A percentile compares a stretch with the other conserved stretches of the same genome.
Conservation (phyloP, 2,329 filamentous ascomycete species). For the Aureobasidium sp. region DNA sequence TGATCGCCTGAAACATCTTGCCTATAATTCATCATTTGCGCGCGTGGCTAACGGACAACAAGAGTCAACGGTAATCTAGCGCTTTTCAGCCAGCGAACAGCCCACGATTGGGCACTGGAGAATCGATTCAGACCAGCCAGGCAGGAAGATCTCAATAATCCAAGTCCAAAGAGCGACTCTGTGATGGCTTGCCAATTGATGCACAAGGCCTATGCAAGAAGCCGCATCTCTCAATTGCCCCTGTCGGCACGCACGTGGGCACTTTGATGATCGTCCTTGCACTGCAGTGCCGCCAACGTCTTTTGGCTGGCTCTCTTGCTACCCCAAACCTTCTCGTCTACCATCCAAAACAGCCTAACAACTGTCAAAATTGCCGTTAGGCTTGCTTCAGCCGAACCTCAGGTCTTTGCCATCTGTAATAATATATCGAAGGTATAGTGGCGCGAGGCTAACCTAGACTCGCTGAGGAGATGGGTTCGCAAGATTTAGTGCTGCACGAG, state of each 20-base stretch:
- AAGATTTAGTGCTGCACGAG: no score
- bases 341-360: not conserved
- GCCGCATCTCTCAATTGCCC: not conserved
- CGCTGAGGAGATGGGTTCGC: no score
- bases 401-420: not conserved
- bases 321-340: not conserved
- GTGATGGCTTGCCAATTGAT: not conserved
- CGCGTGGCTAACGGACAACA: not conserved
- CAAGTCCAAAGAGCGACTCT: not conserved
- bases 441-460: no score
- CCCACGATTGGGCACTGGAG: not conserved
- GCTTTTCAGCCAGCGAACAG: not conserved
- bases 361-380: not conserved
- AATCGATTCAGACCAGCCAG: not conserved
- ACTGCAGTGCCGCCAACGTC: slow-evolving; percentile 4
- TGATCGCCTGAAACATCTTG: not conserved
- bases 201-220: not conserved
- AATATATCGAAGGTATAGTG: no score
- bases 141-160: not conserved
- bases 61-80: not conserved
- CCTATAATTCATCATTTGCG: not conserved
- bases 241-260: not conserved
- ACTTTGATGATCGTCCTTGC: not conserved
- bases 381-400: not conserved
- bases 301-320: not conserved